phyloP scores from a whole-genome alignment of 306 rosid species.

The Prunus davidiana region DNA sequence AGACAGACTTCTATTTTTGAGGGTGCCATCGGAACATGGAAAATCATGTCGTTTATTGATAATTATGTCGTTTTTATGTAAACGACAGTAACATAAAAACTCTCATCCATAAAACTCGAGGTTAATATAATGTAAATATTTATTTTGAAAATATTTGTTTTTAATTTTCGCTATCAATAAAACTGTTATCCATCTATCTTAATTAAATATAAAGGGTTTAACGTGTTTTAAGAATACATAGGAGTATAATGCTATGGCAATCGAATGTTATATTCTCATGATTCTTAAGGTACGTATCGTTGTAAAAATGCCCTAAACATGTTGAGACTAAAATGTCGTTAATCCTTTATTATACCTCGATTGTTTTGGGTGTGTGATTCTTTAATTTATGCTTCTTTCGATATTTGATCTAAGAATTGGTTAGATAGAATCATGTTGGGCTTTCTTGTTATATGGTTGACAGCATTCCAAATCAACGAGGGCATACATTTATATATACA shows the following conservation, averaged over 20 bases:
- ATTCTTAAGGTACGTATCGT: fast-evolving
- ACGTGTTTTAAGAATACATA: too few species aligned
- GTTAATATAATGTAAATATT: too few species aligned
- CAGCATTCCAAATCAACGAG: background rate
- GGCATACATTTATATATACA: background rate
- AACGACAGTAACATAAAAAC: background rate
- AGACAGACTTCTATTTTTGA: background rate
- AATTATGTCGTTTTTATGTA: background rate
- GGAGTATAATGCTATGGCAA: too few species aligned
- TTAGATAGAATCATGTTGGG: background rate
- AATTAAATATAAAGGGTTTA: too few species aligned
- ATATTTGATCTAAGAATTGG: background rate
- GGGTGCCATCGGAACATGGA: background rate
- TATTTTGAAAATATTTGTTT: too few species aligned
- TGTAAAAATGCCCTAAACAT: fast-evolving
- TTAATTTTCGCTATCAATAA: too few species aligned
- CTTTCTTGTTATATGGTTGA: background rate
- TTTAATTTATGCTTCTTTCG: background rate
- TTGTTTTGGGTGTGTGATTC: background rate
- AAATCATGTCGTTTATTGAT: background rate
- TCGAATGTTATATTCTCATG: fast-evolving
- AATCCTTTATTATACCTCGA: too few species aligned
- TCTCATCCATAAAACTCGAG: too few species aligned
- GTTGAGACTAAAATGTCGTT: fast-evolving
- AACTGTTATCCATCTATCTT: too few species aligned